Base-by-base conservation (phyloP, 208 protist genomes). In the Jaenimonas drosophilae region DNA sequence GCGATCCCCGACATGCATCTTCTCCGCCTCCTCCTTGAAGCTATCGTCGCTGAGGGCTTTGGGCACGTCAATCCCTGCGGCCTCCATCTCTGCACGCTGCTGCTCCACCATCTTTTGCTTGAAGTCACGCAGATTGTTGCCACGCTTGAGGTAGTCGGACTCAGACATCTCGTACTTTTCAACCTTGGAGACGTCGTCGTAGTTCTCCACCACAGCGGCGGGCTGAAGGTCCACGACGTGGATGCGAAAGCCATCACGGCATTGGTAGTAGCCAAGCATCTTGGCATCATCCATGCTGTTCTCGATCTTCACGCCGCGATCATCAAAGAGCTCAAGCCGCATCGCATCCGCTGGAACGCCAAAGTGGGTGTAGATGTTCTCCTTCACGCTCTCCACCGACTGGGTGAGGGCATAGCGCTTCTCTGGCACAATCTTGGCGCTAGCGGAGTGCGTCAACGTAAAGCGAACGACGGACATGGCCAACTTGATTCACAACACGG, bases 161-260 rank as follows among this genome's bases (percentile, higher is more conserved):
- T 96, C 87, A 3, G 78, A 57, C 41, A 96, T 93, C 28, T 84
- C 79, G 47, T 76, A 96, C 66, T 96, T 96, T 62, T 96, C 60
- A 25, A 96, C 85, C 59, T 91, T 49, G 1, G 75, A 83, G 9
- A 92, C 67, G 54, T 95, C 87, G 17, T 88, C 76, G 59, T 60
- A 94, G 51, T 79, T 79, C 17, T 73, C 60, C 4, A 87, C 40
- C 50, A 71, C 45, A n/a, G 62, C 50, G 4, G 72, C 31, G 6
- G 90, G 90, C 34, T 85, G 78, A 2, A 84, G 64, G 64, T 96
- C 90, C 14, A 95, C 69, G 26, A 90, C 76, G 50, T 96, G 82
- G 49, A 96, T 87, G 53, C 74, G 80, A 47, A 66, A 85, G 32
- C 77, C 82, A 25, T 89, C 80, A 12, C 58, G 38, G 64, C 76